These are phyloP conservation scores for Delonix regia DNA, from an alignment of 306 rosid species.

Conservation along the genomic window DNA sequence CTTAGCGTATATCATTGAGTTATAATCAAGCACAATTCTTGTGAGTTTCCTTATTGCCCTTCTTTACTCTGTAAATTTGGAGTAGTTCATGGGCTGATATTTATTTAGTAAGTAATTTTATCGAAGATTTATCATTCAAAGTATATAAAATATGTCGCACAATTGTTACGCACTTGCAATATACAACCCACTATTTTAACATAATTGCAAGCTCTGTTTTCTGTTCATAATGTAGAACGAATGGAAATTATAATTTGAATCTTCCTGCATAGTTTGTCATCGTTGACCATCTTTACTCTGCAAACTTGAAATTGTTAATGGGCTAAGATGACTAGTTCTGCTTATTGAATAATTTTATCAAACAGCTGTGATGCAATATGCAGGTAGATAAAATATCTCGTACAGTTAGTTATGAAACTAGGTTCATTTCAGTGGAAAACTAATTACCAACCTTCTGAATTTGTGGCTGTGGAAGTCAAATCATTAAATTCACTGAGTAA, in stretches of 20 bases:
- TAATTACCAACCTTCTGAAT: neutral
- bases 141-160: neutral
- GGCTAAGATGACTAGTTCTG: neutral
- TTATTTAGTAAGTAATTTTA: neutral
- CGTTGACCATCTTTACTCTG: neutral
- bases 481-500: neutral
- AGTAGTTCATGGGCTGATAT: neutral
- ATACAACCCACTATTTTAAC: neutral
- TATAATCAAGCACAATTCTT: neutral
- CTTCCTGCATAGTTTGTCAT: neutral
- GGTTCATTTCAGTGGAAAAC: neutral
- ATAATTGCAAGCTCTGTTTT: neutral
- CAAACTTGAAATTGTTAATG: neutral
- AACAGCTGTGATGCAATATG: neutral
- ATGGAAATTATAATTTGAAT: slow-evolving; percentile 1
- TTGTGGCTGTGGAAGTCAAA: neutral
- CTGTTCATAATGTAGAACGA: slow-evolving; percentile 25
- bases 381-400: neutral
- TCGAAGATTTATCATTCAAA: neutral
- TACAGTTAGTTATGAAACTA: neutral
- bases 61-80: neutral
- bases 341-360: neutral
- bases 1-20: no score
- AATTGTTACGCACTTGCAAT: neutral
- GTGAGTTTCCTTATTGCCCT: neutral